These are phyloP conservation scores for Solidago caesia DNA, from an alignment of 129 eudicot species.

Conservation along the genomic window DNA sequence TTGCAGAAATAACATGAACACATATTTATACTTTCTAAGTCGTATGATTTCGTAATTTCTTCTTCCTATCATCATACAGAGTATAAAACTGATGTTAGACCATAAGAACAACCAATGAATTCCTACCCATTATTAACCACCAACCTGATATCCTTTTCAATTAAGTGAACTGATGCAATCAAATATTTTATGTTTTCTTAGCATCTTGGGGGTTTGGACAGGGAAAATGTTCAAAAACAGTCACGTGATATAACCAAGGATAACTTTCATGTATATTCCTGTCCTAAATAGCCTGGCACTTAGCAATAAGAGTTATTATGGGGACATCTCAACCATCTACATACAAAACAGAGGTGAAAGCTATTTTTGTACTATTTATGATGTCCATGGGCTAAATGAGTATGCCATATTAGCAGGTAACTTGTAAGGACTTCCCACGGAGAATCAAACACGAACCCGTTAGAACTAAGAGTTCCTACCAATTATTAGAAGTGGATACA, in stretches of 20 bases:
- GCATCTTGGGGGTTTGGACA: too few relatives aligned
- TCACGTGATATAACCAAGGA: background rate
- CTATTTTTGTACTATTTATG: slow-evolving; percentile 2
- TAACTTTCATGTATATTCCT: background rate
- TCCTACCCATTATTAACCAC: too few relatives aligned
- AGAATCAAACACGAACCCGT: slow-evolving; percentile 16
- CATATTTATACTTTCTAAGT: too few relatives aligned
- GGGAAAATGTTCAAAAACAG: too few relatives aligned
- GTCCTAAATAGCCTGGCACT: background rate
- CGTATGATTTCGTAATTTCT: too few relatives aligned
- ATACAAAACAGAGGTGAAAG: slow-evolving; percentile 1
- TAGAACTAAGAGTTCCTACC: slow-evolving; percentile 19
- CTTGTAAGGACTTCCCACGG: background rate
- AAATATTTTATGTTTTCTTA: too few relatives aligned
- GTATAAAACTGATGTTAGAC: too few relatives aligned
- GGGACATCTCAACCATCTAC: background rate
- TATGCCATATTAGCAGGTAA: slow-evolving; percentile 15
- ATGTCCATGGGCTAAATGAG: background rate
- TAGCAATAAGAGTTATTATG: background rate
- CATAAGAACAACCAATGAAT: too few relatives aligned
- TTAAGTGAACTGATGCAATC: too few relatives aligned
- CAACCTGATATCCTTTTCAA: too few relatives aligned
- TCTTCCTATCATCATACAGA: too few relatives aligned
- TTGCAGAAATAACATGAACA: too few relatives aligned
- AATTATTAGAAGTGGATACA: slow-evolving; percentile 15